Evolutionary conservation across 192 early-diverging fungal genomes (phyloP), one percentile per base, ranked within the genome.

Genomic region (Backusella morwellensis): DNA sequence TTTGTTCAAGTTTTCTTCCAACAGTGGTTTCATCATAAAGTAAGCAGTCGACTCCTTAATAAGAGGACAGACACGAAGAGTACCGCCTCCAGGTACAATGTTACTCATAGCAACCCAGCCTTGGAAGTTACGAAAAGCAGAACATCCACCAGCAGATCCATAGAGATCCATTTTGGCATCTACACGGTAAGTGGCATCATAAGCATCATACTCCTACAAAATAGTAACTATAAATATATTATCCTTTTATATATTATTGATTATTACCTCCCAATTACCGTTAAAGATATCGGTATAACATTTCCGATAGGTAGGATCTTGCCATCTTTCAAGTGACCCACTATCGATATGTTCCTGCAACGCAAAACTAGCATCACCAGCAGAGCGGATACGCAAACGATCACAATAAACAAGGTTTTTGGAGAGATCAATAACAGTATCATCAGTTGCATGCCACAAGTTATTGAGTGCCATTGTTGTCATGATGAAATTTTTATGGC

Each of bases 71-170:
- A 82, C 74, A 23, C 66, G 70, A 29, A 82, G 54, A 26, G 72
- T 78, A 34, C 76, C 81, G 26, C 77, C 63, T 23, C 71, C 70
- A 35, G 77, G 70, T 17, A 32, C 34, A 19, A 78, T 77, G 23
- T 78, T 29, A 2, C 74, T 69, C 21, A 82, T 41, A 11, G 81
- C 59, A 5, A 82, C 36, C 81, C 81, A 82, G 1, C 81, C 81
- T 75, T 82, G 81, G 35, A 82, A 82, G 11, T 72, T 70, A 29
- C 81, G 42, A 66, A 78, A 82, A 52, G 73, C 78, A n/a, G 73
- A 78, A 17, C 77, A 75, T 6, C 77, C 72, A 21, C 68, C 73
- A 41, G 59, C 11, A 14, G 29, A 56, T 32, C 75, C 40, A 63
- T 82, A 82, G 5, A 76, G 59, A 29, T 78, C 68, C 81, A 75